Evolutionary conservation across 768 basidiomycete species (phyloP).

Genomic region (Leccinum arenicola): DNA sequence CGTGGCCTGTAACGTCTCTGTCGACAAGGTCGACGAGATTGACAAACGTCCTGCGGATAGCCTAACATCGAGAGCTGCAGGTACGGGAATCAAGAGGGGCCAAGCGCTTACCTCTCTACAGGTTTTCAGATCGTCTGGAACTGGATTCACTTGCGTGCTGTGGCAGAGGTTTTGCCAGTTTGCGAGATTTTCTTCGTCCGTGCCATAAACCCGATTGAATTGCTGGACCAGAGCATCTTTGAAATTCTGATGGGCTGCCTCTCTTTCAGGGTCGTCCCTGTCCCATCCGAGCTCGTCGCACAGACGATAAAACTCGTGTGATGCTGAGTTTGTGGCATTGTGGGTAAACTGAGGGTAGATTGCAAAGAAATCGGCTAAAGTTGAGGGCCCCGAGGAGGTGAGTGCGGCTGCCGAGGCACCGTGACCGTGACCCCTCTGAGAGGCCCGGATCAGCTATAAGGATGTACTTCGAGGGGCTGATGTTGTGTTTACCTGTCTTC

Average conservation of each 20-base stretch:
- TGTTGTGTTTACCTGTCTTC: not conserved
- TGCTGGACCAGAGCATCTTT: conserved; percentile 13
- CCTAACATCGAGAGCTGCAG: not conserved
- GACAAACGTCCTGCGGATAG: not conserved
- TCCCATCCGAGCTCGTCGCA: conserved; percentile 14
- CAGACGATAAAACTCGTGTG: conserved; percentile 10
- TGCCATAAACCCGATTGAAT: conserved; percentile 18
- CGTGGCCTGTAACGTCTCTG: not conserved
- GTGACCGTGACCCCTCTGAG: not conserved
- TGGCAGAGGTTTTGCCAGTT: conserved; percentile 14
- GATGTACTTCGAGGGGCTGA: not conserved
- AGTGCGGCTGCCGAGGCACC: not conserved
- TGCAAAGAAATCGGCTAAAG: not conserved
- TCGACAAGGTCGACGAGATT: conserved; percentile 24
- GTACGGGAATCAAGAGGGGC: not conserved
- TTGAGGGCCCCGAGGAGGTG: not conserved
- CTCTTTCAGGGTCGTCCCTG: not conserved
- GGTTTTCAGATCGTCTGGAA: conserved; percentile 2
- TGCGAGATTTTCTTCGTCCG: not conserved
- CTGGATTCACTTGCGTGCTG: conserved; percentile 1
- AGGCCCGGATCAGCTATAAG: not conserved
- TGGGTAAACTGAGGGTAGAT: not conserved
- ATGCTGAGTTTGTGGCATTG: conserved; percentile 1
- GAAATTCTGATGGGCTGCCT: conserved; percentile 1
- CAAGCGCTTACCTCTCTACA: conserved; percentile 14